Conservation (phyloP, 2,329 filamentous ascomycete genomes). For the Colletotrichum cuscutae region DNA sequence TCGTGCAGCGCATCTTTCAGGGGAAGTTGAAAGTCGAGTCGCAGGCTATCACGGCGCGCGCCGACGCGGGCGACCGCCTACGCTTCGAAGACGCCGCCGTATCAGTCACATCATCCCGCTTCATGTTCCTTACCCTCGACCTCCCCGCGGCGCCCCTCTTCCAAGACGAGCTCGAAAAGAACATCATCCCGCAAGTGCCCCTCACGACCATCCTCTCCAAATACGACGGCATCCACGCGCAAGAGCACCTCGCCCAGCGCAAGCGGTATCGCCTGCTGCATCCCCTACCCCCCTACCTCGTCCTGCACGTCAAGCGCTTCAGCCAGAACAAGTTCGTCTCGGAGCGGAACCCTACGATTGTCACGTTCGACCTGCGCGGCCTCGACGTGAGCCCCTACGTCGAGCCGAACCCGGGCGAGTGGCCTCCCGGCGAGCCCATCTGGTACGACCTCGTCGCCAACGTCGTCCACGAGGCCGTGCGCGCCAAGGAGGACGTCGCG, state of each 20-base stretch:
- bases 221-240: conserved; percentile 88
- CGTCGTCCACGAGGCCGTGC: conserved; percentile 86
- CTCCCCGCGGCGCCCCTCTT: conserved; percentile 92
- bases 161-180: conserved; percentile 92
- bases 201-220: conserved; percentile 86
- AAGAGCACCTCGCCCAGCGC: conserved; percentile 89
- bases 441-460: conserved; percentile 97
- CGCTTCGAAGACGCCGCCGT: conserved; percentile 93
- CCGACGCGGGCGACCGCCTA: conserved; percentile 85
- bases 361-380: conserved; percentile 87
- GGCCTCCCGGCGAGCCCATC: conserved; percentile 82
- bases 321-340: conserved; percentile 95
- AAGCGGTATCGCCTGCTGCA: conserved; percentile 91
- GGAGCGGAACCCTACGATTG: conserved; percentile 97
- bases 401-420: conserved; percentile 81
- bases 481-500: conserved; percentile 81
- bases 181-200: conserved; percentile 94
- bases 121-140: conserved; percentile 92
- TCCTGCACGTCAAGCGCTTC: conserved; percentile 98
- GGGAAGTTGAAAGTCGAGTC: conserved; percentile 92
- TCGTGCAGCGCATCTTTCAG: conserved; percentile 94
- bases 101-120: conserved; percentile 79
- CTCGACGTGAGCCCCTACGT: conserved; percentile 93
- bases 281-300: conserved; percentile 88
- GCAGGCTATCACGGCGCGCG: conserved; percentile 91